phyloP scores from a whole-genome alignment of 805 yeast species.

The Hanseniaspora occidentalis region DNA sequence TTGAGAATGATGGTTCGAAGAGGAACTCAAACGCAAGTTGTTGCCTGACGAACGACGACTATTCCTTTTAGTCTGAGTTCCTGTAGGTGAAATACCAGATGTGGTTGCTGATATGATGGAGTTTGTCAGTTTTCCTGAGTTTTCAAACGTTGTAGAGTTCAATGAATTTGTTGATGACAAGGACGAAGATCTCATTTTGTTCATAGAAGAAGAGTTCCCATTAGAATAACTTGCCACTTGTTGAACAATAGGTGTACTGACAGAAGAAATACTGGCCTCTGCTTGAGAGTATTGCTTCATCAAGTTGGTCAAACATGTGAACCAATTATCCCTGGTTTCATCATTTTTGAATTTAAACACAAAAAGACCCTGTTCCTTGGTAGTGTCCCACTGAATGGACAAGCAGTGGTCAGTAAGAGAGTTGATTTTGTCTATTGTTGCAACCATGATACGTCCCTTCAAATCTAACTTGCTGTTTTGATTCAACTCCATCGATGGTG shows the following conservation, averaged over 20 bases:
- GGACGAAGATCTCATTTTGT: not conserved
- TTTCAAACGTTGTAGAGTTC: not conserved
- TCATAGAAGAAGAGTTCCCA: not conserved
- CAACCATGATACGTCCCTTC: constrained; percentile 73
- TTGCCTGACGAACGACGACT: constrained; percentile 18
- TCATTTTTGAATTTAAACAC: constrained; percentile 73
- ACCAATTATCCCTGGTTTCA: constrained; percentile 79
- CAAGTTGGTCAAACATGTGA: constrained; percentile 36
- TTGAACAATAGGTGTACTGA: too few species aligned
- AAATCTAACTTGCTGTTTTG: constrained; percentile 38
- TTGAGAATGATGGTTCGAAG: not conserved
- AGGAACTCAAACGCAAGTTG: constrained; percentile 1
- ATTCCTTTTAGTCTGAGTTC: constrained; percentile 14
- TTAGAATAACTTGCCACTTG: not conserved
- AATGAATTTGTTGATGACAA: not conserved
- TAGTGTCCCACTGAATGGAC: constrained; percentile 72
- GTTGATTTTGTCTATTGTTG: constrained; percentile 43
- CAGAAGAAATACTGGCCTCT: too few species aligned
- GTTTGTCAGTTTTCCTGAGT: not conserved
- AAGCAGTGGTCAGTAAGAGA: constrained; percentile 40
- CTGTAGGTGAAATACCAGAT: too few species aligned
- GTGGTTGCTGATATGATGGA: constrained; percentile 13
- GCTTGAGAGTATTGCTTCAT: not conserved
- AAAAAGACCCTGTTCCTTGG: constrained; percentile 76
- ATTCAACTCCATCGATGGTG: constrained; percentile 8